Conservation (phyloP, 768 basidiomycete species). For the Russula emetica region DNA sequence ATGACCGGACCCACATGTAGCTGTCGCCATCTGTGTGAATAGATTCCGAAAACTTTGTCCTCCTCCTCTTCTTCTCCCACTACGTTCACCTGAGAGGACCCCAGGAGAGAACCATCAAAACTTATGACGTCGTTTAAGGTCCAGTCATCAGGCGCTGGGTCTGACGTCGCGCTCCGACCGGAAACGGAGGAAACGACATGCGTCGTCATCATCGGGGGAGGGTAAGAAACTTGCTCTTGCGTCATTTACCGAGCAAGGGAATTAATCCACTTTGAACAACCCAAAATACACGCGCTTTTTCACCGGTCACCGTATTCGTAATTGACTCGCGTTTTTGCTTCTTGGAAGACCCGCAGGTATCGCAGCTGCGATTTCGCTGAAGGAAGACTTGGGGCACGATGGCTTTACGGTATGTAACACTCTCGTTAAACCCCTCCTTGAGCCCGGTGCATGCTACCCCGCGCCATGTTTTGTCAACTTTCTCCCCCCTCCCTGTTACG, state of each 20-base stretch:
- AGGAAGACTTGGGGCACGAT: constrained; percentile 32
- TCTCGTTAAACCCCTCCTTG: background rate
- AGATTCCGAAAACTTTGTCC: background rate
- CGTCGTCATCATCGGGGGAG: constrained; percentile 32
- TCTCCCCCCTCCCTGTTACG: no score
- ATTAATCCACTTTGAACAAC: background rate
- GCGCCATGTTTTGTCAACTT: no score
- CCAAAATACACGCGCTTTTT: background rate
- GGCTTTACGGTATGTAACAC: constrained; percentile 33
- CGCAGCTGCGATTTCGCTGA: constrained; percentile 33
- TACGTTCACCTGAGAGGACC: background rate
- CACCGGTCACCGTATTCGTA: background rate
- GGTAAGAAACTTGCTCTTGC: constrained; percentile 20
- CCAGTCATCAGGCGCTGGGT: background rate
- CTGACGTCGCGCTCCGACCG: constrained; percentile 9
- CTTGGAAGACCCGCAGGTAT: constrained; percentile 32
- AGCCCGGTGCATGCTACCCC: background rate
- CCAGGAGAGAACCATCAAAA: background rate
- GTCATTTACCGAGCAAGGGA: background rate
- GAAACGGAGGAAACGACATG: constrained; percentile 17
- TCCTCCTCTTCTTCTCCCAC: background rate
- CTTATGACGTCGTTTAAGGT: background rate
- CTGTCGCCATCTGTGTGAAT: no score
- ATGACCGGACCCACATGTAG: no score
- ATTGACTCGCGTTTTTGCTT: background rate